Conservation (phyloP, 345 rosid species). For the Salix exigua region DNA sequence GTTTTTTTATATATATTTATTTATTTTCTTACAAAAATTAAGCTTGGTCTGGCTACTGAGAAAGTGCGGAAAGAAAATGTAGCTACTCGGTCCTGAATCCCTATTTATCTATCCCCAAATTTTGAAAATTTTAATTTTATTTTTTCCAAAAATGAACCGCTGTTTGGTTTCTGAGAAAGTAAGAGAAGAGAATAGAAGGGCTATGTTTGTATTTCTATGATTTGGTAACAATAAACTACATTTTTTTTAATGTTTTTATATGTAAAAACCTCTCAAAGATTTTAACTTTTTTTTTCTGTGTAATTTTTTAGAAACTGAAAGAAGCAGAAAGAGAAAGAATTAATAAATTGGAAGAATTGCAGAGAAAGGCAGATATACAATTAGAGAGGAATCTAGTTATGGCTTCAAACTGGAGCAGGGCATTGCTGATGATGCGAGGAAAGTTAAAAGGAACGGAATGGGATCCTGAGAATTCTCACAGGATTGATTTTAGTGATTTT, state of each 20-base stretch:
- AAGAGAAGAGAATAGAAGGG: neutral
- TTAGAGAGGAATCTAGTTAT: constrained; percentile 87
- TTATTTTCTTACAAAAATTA: neutral
- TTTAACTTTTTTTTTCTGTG: neutral
- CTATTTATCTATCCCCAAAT: neutral
- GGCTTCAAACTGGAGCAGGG: constrained; percentile 90
- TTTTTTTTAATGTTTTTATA: too few species aligned
- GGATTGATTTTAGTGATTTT: constrained; percentile 77
- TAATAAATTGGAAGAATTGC: constrained; percentile 61
- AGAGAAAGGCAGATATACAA: constrained; percentile 70
- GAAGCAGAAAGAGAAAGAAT: constrained; percentile 67
- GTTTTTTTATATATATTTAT: neutral
- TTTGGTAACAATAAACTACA: too few species aligned
- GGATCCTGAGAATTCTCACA: constrained; percentile 79
- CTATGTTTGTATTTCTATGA: too few species aligned
- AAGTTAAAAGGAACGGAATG: constrained; percentile 83
- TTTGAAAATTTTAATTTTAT: too few species aligned
- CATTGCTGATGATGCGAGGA: constrained; percentile 61
- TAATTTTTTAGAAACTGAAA: constrained; percentile 44
- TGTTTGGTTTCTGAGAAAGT: neutral
- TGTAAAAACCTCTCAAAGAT: too few species aligned
- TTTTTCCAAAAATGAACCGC: neutral
- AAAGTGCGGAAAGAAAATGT: neutral
- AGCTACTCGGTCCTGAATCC: neutral
- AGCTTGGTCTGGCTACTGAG: neutral